Percentiles rank a stretch among this genome's conserved stretches.
phyloP scores from a whole-genome alignment of 2,329 filamentous ascomycete genomes.

The Colletotrichum sp. region DNA sequence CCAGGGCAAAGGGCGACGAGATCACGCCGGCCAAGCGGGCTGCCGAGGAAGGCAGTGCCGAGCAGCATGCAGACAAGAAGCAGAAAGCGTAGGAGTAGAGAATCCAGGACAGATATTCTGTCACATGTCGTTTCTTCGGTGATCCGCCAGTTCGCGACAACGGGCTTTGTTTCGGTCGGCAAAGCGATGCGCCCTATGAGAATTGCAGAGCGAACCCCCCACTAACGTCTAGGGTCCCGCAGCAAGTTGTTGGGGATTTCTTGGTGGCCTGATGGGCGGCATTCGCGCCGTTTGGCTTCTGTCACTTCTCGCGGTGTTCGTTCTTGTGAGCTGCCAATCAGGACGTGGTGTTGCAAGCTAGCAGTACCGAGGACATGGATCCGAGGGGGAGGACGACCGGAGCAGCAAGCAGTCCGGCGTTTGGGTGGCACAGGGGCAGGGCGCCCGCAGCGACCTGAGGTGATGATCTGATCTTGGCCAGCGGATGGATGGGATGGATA shows the following conservation, averaged over 20 bases:
- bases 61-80: slow-evolving; percentile 21
- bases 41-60: slow-evolving; percentile 18
- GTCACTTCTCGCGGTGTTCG: not conserved
- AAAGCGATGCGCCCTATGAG: not conserved
- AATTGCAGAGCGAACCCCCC: not conserved
- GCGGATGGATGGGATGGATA: not conserved
- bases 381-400: not conserved
- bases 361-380: not conserved
- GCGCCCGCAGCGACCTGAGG: not conserved
- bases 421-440: not conserved
- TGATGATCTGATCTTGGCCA: not conserved
- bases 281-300: not conserved
- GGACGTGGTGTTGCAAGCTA: not conserved
- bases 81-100: not conserved
- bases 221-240: not conserved
- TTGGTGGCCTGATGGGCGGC: not conserved
- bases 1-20: slow-evolving; percentile 4
- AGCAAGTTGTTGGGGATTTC: not conserved
- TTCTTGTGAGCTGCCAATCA: not conserved
- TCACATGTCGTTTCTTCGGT: not conserved
- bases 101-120: not conserved
- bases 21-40: slow-evolving; percentile 18
- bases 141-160: not conserved
- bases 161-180: not conserved
- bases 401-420: not conserved